These are phyloP conservation scores for Penicillium sp. DNA, from an alignment of 2,329 filamentous ascomycete genomes.

Conservation along the genomic window DNA sequence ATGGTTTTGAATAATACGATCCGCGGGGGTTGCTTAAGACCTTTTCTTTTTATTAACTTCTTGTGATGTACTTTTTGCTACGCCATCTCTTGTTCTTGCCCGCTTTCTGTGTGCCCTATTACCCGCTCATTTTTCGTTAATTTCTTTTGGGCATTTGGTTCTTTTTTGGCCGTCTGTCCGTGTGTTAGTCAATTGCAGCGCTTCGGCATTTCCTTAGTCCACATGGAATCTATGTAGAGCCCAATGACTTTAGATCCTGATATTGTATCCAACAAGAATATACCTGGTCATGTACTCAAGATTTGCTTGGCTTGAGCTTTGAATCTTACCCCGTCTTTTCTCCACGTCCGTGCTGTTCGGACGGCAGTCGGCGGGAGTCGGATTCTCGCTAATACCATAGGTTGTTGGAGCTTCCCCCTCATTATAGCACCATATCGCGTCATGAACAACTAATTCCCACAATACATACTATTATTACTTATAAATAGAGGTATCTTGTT, in stretches of 20 bases:
- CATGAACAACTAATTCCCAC: not conserved
- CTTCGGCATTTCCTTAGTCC: conserved; percentile 23
- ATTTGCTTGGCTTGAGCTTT: not conserved
- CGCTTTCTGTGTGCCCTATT: conserved; percentile 30
- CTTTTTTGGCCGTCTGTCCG: conserved; percentile 15
- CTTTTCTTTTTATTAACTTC: conserved; percentile 21
- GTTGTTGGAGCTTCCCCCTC: not conserved
- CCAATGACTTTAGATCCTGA: not conserved
- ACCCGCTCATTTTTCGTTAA: conserved; percentile 27
- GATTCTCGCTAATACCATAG: not conserved
- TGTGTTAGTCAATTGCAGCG: conserved; percentile 30
- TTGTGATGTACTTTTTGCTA: conserved; percentile 32
- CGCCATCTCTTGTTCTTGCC: conserved; percentile 28
- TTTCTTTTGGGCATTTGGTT: conserved; percentile 19
- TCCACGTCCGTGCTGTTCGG: not conserved
- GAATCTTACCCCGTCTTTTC: not conserved
- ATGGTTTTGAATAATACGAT: conserved; percentile 25
- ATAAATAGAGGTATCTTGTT: not conserved
- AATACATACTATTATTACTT: not conserved
- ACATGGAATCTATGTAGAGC: not conserved
- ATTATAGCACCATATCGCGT: not conserved
- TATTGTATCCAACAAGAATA: not conserved
- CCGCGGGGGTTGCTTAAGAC: conserved; percentile 20
- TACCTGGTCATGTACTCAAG: not conserved
- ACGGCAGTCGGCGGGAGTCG: conserved; percentile 1